Base-by-base conservation (phyloP, 345 rosid species). In the Lepidium africanum region DNA sequence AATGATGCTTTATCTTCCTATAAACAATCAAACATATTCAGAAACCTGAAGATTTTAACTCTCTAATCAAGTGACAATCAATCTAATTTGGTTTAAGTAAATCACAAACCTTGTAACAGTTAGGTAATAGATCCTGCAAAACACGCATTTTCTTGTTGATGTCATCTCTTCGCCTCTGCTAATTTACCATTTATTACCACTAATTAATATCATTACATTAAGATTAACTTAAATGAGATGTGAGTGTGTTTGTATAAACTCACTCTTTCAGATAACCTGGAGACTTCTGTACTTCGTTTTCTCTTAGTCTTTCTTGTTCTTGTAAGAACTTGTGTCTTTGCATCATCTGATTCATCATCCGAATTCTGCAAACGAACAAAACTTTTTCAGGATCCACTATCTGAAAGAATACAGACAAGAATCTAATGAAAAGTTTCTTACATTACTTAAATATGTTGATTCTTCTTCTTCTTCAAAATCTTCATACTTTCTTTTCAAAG, bases 81-180 rank as follows among this genome's bases (percentile, higher is more conserved):
- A 62, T 35, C 15, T 53, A 36, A 15, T 27, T 19, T 61, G 27
- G 38, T 63, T 17, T 32, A 32, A 30, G 21, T 39, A 58, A 32
- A 58, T 70, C 19, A 13, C 69, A 67, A 43, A 87, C 94, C 94
- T 86, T 81, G 66, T 73, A 63, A 65, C 87, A 80, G 37, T 85
- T 85, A 14, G 98, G 98, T 47, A 89, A 62, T 40, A 92, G 86
- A 46, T 84, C 83, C 66, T 82, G 84, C 68, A 92, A 69, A 32
- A 73, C 76, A 3, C 84, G 84, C 86, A 92, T 77, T 79, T 78
- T 92, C 81, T 83, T 79, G 79, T 81, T 85, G 78, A 90, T 81
- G 47, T 84, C 80, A 40, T 75, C 77, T 77, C 96, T 83, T 75
- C 88, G 79, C 52, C 59, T 81, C 98, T 90, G 73, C 33, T 30